Base-by-base conservation (phyloP, 2,329 filamentous ascomycete genomes). In the Scortechinia acanthostroma region DNA sequence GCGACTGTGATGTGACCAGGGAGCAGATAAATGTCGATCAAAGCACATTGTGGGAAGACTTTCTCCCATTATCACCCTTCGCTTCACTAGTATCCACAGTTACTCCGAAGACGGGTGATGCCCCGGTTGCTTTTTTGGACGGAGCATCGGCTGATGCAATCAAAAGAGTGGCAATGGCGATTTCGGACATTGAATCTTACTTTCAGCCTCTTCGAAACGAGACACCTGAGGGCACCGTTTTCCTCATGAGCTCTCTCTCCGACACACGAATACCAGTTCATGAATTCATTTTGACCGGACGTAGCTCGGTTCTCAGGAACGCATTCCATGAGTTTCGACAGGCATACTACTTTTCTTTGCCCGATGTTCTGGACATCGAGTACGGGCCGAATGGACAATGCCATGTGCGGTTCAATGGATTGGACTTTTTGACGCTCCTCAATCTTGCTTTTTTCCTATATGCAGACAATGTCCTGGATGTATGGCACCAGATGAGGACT, bases 361-460 rank as follows among this genome's bases (percentile, higher is more conserved):
- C 35, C 17, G 35, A 40, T 19, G 35, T 40, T 6, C 35, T 40
- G 6, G 35, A 40, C 10, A 19, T 40, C 35, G 35, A 40, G 17
- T 40, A 40, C 35, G 17, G 17, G 6, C 14, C 14, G 10, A 17
- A 68, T 22, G 73, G 71, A 3, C 65, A 68, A 21, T 57, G 68
- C 5, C 59, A 74, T 15, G 55, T 84, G 4, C 58, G 67, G 3
- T 76, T 85, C 43, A 65, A 74, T 22, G 73, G 71, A 3, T 50
- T 80, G n/a, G 78, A 83, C 53, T 71, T 80, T 44, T 57, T 84
- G 35, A 76, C 79, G 1, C 55, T 83, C 14, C 64, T 83, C 46
- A 76, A 83, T 47, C 52, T 84, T 25, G 72, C 73, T 1, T 64
- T 83, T 33, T 85, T 80, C 52, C 53, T 79, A 4, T 85, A 86